Evolutionary conservation across 352 stramenopile genomes (phyloP), one percentile per base, ranked within the genome.

Genomic region (Globisporangium polare): DNA sequence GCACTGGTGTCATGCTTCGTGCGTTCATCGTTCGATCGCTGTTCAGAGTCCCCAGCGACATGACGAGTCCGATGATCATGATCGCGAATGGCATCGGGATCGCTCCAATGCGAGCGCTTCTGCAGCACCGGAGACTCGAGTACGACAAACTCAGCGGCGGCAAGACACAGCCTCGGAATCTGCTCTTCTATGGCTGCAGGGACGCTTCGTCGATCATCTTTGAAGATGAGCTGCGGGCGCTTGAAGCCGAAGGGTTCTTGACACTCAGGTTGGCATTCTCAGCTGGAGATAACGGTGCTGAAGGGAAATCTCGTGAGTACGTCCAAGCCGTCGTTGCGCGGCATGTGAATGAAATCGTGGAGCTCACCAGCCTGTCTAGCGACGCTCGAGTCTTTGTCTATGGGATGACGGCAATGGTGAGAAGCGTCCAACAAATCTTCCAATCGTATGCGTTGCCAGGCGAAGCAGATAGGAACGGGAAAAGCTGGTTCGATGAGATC

Each of bases 61-160:
- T 72, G 0, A 54, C 75, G 22, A 83, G 69, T 22, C 95, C 97
- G 7, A 85, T 99, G 60, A 81, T 99, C 9, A 61, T 86, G 55
- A 94, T 98, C 60, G 89, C 91, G 31, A 95, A 92, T 39, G 95
- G 95, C 29, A 97, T 95, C 9, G 95, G 96, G 5, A 79, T 99
- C 26, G 94, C 93, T 33, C 91, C 95, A 73, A 77, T 79, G 72
- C 90, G 72, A 27, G 71, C 68, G 18, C 59, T 80, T 6, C 62
- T 85, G 2, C 62, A 73, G 53, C 66, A 80, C 33, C 71, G 75
- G 3, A 60, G 73, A 56, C 22, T 66, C 17, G 62, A 68, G 33
- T 52, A 24, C 24, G 41, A 54, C 15, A n/a, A 9, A 33, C 35
- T 58, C 20, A 20, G 7, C 5, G n/a, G 46, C 8, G 50, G 18